Base-by-base conservation (phyloP, 2,329 filamentous ascomycete genomes). In the Phialemoniopsis sp. region DNA sequence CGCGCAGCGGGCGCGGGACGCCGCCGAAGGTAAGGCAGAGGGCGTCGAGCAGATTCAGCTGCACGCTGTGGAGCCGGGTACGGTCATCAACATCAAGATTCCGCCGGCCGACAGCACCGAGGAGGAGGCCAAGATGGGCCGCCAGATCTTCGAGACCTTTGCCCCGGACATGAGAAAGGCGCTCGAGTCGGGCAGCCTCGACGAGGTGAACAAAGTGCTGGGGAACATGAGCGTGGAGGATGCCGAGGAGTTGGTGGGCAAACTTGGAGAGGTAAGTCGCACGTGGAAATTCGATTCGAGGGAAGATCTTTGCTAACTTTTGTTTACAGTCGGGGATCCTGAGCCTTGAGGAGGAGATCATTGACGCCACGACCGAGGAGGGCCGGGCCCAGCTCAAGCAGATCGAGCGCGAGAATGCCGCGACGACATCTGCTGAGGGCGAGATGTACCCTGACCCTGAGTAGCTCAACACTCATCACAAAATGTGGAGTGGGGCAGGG, bases 41-140 rank as follows among this genome's bases (percentile, higher is more conserved):
- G 88, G 85, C 15, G 85, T 95, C 9, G 93, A 98, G 68, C 91
- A 96, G 63, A 98, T 98, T 51, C 94, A 98, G 64, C 76, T 98
- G 34, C 93, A 98, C 59, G 91, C 93, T 13, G 90, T 98, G 10
- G 89, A 96, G 60, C 91, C 91, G 0, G 86, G 85, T 35, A 96
- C 91, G 4, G 84, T 87, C 45, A 96, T 98, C 60, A 87, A 87
- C 58, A 96, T 97, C 62, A 78, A 68, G 39, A 84, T 95, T 30
- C 91, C 93, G 12, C 72, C 85, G 1, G 71, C 73, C 30, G 72
- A 79, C 17, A 85, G 82, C 51, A 73, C 80, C 17, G 81, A 90
- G 38, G 75, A 78, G 2, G 80, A 76, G 38, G 74, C 73, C 38
- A 72, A 82, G 46, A 69, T 74, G 44, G 80, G 80, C 1, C 75